These are phyloP conservation scores for Nosema muscidifuracis DNA, from an alignment of 371 early-diverging fungal genomes.

Conservation along the genomic window DNA sequence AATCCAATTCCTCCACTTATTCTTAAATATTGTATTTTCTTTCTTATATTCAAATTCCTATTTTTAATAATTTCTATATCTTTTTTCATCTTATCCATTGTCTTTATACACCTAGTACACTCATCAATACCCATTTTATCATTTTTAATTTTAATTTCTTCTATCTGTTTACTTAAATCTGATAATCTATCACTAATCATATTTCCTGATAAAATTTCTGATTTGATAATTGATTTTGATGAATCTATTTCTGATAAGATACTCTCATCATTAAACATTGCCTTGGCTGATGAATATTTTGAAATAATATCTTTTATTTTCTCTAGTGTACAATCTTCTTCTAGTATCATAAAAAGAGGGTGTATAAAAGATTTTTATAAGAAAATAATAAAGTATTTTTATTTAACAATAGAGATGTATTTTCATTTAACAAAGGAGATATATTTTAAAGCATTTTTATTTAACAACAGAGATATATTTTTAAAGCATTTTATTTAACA, in stretches of 20 bases:
- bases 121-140: neutral
- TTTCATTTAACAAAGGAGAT: no score
- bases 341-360: conserved; percentile 1
- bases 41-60: neutral
- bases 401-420: no score
- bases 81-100: conserved; percentile 1
- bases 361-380: neutral
- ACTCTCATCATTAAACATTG: neutral
- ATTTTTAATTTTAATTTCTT: neutral
- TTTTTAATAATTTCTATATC: conserved; percentile 4
- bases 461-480: no score
- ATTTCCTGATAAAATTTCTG: neutral
- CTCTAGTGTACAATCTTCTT: conserved; percentile 4
- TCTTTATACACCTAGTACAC: neutral
- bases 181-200: neutral
- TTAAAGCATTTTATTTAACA: no score
- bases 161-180: conserved; percentile 4
- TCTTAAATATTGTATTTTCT: neutral
- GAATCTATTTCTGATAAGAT: conserved; percentile 14
- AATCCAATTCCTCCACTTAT: neutral
- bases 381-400: no score
- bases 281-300: conserved; percentile 13
- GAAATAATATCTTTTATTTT: conserved; percentile 12
- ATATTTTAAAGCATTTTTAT: no score
- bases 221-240: conserved; percentile 4